Evolutionary conservation across 148 eudicot genomes (phyloP).

Genomic region (Vaccinium myrtillus): DNA sequence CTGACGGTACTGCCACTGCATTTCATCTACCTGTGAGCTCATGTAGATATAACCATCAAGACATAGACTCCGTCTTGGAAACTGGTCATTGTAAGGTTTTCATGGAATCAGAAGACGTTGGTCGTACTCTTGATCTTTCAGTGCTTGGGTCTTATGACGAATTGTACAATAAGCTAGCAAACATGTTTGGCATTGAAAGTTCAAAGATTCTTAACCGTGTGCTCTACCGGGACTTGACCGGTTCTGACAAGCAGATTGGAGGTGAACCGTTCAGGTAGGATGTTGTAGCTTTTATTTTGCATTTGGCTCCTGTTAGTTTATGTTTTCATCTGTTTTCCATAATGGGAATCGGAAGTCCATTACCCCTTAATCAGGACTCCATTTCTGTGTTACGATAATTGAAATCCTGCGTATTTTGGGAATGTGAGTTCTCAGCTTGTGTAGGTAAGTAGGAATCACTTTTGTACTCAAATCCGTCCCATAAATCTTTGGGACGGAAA

Average conservation of each 20-base stretch:
- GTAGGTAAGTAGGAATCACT: neutral
- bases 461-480: neutral
- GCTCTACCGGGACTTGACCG: conserved; percentile 48
- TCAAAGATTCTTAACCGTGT: conserved; percentile 62
- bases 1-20: conserved; percentile 55
- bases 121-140: conserved; percentile 25
- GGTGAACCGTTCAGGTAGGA: conserved; percentile 69
- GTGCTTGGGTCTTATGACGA: conserved; percentile 3
- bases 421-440: neutral
- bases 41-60: too few species aligned
- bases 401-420: neutral
- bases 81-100: conserved; percentile 47
- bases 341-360: neutral
- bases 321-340: neutral
- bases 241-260: conserved; percentile 58
- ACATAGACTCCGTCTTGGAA: conserved; percentile 23
- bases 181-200: conserved; percentile 48
- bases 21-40: conserved; percentile 28
- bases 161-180: neutral
- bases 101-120: conserved; percentile 46
- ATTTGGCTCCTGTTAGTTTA: neutral
- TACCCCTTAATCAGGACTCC: neutral
- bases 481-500: neutral
- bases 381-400: neutral
- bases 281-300: neutral